Conservation (phyloP, 2,329 filamentous ascomycete species). For the Curvularia sp. region DNA sequence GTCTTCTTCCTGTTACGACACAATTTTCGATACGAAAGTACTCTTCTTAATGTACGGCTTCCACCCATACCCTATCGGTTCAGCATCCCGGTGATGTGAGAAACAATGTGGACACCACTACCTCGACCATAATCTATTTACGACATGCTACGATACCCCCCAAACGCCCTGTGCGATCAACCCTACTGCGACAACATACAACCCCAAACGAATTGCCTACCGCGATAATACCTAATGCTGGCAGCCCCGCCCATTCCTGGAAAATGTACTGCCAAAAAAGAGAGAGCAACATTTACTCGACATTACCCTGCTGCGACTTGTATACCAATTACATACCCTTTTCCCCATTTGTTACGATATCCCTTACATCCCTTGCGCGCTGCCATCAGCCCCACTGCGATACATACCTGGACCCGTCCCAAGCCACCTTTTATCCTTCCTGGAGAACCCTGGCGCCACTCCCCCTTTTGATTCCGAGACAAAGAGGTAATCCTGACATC, state of each 20-base stretch:
- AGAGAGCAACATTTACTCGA: not conserved
- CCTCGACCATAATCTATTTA: slow-evolving; percentile 15
- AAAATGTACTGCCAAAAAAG: slow-evolving; percentile 19
- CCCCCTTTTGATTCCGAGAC: not conserved
- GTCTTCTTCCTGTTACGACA: slow-evolving; percentile 25
- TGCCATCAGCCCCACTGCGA: slow-evolving; percentile 21
- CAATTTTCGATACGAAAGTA: slow-evolving; percentile 23
- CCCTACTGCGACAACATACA: slow-evolving; percentile 12
- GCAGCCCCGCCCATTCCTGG: slow-evolving; percentile 24
- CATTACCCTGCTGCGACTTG: slow-evolving; percentile 15
- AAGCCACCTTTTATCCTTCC: not conserved
- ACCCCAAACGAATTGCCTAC: slow-evolving; percentile 18
- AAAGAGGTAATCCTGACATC: slow-evolving; percentile 14
- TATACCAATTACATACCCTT: not conserved
- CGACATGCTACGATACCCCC: slow-evolving; percentile 12
- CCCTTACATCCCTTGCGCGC: slow-evolving; percentile 1
- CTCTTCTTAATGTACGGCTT: slow-evolving; percentile 39
- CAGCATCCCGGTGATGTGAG: slow-evolving; percentile 36
- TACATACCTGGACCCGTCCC: not conserved
- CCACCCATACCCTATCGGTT: slow-evolving; percentile 26
- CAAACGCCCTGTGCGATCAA: slow-evolving; percentile 16
- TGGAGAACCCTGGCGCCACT: not conserved
- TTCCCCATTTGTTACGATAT: slow-evolving; percentile 12
- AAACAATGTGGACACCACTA: slow-evolving; percentile 22
- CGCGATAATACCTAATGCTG: slow-evolving; percentile 22